A percentile compares a stretch with the other conserved stretches of the same genome.
Evolutionary conservation across 2,329 filamentous ascomycete genomes (phyloP).

Genomic region (Amauroascus verrucosus): DNA sequence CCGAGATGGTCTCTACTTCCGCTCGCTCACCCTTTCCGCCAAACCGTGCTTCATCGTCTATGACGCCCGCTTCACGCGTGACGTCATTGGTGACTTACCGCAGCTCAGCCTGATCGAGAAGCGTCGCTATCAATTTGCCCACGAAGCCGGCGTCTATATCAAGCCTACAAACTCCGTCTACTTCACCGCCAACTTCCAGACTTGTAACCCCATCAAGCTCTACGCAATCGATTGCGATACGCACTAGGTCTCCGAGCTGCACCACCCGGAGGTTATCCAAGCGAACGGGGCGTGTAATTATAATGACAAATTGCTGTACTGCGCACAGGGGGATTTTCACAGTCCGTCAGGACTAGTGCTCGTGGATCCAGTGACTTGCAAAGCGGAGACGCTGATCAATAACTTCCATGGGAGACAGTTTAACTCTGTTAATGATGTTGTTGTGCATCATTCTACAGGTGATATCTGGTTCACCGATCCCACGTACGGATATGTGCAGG

Average conservation of each 20-base stretch:
- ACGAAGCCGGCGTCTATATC: slow-evolving; percentile 39
- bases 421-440: slow-evolving; percentile 32
- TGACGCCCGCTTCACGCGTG: slow-evolving; percentile 17
- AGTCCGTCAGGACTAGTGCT: slow-evolving; percentile 18
- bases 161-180: slow-evolving; percentile 26
- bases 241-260: slow-evolving; percentile 14
- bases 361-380: slow-evolving; percentile 20
- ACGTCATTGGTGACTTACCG: slow-evolving; percentile 30
- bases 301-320: slow-evolving; percentile 32
- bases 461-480: slow-evolving; percentile 35
- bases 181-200: slow-evolving; percentile 31
- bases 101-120: slow-evolving; percentile 29
- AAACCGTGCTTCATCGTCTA: slow-evolving; percentile 15
- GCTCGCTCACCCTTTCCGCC: slow-evolving; percentile 6
- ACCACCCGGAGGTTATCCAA: slow-evolving; percentile 13
- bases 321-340: slow-evolving; percentile 31
- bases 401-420: slow-evolving; percentile 31
- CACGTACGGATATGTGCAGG: slow-evolving; percentile 30
- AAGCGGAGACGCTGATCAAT: slow-evolving; percentile 22
- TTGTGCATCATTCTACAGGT: slow-evolving; percentile 26
- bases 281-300: slow-evolving; percentile 17
- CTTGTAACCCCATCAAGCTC: slow-evolving; percentile 21
- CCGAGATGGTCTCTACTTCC: slow-evolving; percentile 11
- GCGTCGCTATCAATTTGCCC: slow-evolving; percentile 38
- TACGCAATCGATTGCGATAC: slow-evolving; percentile 15